Percentiles rank a stretch among this genome's conserved stretches.
These are phyloP conservation scores for Antitrichia curtipendula DNA, from an alignment of 225 moss, liverwort and hornwort genomes.

Conservation along the genomic window DNA sequence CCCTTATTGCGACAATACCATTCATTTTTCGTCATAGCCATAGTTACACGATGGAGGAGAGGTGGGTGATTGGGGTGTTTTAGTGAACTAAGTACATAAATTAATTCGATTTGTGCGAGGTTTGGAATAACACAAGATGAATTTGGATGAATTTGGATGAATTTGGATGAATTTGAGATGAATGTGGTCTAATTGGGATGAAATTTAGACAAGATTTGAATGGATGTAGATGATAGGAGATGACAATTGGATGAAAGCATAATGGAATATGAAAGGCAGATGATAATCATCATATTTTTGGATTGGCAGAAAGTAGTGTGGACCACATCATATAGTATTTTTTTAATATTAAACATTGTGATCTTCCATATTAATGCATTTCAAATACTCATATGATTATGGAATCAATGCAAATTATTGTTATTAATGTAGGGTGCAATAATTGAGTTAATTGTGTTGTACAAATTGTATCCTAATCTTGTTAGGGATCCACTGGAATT, in stretches of 20 bases:
- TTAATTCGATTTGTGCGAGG: neutral
- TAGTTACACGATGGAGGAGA: no score
- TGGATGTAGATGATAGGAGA: no score
- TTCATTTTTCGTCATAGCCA: neutral
- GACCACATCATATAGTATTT: neutral
- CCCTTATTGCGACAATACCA: neutral
- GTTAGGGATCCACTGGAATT: neutral
- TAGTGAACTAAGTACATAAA: neutral
- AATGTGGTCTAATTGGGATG: neutral
- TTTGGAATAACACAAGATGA: neutral
- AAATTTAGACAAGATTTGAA: neutral
- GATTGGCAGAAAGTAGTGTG: neutral
- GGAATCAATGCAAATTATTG: neutral
- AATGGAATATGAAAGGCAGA: neutral
- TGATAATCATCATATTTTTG: neutral
- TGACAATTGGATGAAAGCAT: neutral
- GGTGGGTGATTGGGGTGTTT: neutral
- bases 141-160: neutral
- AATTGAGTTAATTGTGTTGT: neutral
- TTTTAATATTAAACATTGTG: neutral
- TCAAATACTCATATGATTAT: neutral
- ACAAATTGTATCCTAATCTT: neutral
- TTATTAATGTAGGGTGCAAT: neutral
- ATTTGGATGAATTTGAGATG: neutral
- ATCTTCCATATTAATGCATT: neutral